Conservation (phyloP, 805 yeast species). For the Pichia nakasei region DNA sequence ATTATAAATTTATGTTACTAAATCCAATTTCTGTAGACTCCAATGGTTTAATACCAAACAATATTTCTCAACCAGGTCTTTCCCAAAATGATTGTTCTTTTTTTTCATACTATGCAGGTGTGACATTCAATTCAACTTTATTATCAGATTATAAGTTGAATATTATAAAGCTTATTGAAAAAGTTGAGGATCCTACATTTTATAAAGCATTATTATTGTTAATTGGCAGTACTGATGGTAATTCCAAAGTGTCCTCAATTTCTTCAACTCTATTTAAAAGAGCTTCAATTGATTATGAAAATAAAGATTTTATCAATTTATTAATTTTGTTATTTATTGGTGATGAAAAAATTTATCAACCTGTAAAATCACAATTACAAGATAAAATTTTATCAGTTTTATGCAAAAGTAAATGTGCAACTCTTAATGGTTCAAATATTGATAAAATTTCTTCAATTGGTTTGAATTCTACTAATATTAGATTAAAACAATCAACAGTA, state of each 20-base stretch:
- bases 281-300: constrained; percentile 44
- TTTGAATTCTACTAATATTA: constrained; percentile 43
- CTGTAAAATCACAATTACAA: constrained; percentile 46
- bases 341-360: constrained; percentile 32
- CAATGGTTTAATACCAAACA: constrained; percentile 34
- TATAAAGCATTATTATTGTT: constrained; percentile 33
- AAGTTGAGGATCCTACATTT: constrained; percentile 27
- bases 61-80: constrained; percentile 55
- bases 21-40: constrained; percentile 33
- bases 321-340: constrained; percentile 48
- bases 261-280: constrained; percentile 47
- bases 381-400: constrained; percentile 46
- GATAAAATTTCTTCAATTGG: constrained; percentile 51
- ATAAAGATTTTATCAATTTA: constrained; percentile 31
- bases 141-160: constrained; percentile 34
- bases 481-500: constrained; percentile 48
- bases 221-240: constrained; percentile 55
- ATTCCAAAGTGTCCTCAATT: constrained; percentile 44
- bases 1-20: constrained; percentile 51
- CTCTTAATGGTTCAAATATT: constrained; percentile 30
- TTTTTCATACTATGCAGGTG: constrained; percentile 63
- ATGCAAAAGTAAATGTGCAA: constrained; percentile 44
- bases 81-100: constrained; percentile 46
- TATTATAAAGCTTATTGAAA: constrained; percentile 34
- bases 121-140: constrained; percentile 41